Base-by-base conservation (phyloP, 805 yeast species). In the Saturnispora diversa region DNA sequence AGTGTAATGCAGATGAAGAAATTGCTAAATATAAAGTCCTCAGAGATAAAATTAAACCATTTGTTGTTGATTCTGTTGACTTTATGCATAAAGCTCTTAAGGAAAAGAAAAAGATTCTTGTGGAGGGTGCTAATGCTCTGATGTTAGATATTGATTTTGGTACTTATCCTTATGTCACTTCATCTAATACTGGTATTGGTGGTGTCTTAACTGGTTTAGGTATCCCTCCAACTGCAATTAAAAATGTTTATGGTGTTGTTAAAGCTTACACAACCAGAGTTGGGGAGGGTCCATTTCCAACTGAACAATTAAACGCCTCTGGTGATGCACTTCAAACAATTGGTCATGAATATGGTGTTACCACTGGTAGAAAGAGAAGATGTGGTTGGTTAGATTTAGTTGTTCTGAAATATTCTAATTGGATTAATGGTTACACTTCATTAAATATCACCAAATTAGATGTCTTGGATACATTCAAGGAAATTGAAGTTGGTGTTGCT, bases 321-420 rank as follows among this genome's bases (percentile, higher is more conserved):
- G 98, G 98, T 57, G 94, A 84, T 55, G 75, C 77, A 50, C 71
- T 92, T 58, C 98, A 92, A 64, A 65, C 71, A 32, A 84, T 92
- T 48, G 98, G 98, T 56, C 95, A 88, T 44, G 98, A 92, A 66
- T 84, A 60, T 56, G 98, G 98, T 65, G 98, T 92, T 52, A 92
- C 98, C 49, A 92, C 98, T 27, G 98, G 98, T 51, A 81, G 98
- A 69, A 87, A 88, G 74, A 84, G 98, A 72, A 80, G 98, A 68
- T 92, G 98, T 64, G 98, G 98, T 43, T 92, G 98, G 98, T 77
- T 92, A 59, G 98, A 92, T 65, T 70, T 92, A 54, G 97, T 92
- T 19, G 96, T 92, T 21, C 69, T 92, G 63, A 84, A 83, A 63
- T 90, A 92, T 68, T 86, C 97, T 28, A 77, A 87, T 43, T 64